phyloP scores from a whole-genome alignment of 306 rosid genomes.

The Trifolium fragiferum region DNA sequence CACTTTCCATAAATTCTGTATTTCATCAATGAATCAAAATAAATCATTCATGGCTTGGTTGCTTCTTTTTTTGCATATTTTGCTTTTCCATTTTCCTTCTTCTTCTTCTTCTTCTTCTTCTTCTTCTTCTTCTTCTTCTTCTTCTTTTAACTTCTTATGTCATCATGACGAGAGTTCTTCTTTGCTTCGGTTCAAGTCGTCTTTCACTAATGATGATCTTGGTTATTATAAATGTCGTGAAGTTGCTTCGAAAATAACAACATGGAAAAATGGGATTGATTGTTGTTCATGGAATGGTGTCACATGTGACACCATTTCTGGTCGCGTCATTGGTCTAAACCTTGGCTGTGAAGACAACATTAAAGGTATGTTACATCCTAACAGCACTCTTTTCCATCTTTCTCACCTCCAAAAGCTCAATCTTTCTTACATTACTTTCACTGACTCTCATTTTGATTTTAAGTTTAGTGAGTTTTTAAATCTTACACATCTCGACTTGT shows the following conservation, averaged over 20 bases:
- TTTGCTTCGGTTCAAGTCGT: background rate
- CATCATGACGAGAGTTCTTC: background rate
- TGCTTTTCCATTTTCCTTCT: background rate
- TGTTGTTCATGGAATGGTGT: constrained; percentile 42
- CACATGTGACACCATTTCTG: background rate
- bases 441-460: background rate
- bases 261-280: constrained; percentile 30
- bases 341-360: constrained; percentile 16
- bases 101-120: background rate
- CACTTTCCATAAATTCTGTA: background rate
- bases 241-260: background rate
- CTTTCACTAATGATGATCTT: background rate
- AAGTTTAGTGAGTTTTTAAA: background rate
- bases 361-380: background rate
- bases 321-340: constrained; percentile 29
- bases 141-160: background rate
- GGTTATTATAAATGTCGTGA: too few species aligned
- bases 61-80: background rate
- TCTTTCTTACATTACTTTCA: background rate
- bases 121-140: background rate
- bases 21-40: background rate
- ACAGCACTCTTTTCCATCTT: constrained; percentile 12
- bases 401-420: constrained; percentile 32
- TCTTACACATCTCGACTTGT: background rate
- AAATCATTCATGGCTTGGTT: background rate